phyloP scores from a whole-genome alignment of 73 alveolate species.

The Paramecium tetraurelia region DNA sequence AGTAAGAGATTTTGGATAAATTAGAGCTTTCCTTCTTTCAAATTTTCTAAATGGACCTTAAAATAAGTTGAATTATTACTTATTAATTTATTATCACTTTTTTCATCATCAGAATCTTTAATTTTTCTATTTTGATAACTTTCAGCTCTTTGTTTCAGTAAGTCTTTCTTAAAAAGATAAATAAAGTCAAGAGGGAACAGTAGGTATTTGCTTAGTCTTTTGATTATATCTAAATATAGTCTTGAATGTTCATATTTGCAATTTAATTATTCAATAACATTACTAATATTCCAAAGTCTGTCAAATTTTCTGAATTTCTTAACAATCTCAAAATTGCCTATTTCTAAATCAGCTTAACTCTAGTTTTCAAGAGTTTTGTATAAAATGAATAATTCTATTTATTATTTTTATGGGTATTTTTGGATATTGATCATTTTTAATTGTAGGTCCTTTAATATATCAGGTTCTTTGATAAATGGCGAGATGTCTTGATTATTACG shows the following conservation, averaged over 20 bases:
- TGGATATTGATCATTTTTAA: not conserved
- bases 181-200: not conserved
- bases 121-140: not conserved
- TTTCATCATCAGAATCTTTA: constrained; percentile 7
- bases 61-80: not conserved
- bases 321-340: not conserved
- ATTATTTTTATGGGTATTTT: not conserved
- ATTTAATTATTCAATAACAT: not conserved
- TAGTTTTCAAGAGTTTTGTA: not conserved
- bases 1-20: constrained; percentile 1
- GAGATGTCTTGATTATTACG: not conserved
- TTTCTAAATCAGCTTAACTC: not conserved
- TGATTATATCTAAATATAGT: not conserved
- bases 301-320: not conserved
- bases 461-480: not conserved
- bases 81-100: not conserved
- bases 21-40: not conserved
- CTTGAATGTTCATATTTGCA: not conserved
- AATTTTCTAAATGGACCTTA: not conserved
- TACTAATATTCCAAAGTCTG: not conserved
- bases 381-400: not conserved
- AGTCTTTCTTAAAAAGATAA: not conserved
- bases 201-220: not conserved
- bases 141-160: not conserved
- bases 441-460: not conserved